A percentile compares a stretch with the other conserved stretches of the same genome.
Evolutionary conservation across 345 rosid species (phyloP).

Genomic region (Hibiscus trionum): DNA sequence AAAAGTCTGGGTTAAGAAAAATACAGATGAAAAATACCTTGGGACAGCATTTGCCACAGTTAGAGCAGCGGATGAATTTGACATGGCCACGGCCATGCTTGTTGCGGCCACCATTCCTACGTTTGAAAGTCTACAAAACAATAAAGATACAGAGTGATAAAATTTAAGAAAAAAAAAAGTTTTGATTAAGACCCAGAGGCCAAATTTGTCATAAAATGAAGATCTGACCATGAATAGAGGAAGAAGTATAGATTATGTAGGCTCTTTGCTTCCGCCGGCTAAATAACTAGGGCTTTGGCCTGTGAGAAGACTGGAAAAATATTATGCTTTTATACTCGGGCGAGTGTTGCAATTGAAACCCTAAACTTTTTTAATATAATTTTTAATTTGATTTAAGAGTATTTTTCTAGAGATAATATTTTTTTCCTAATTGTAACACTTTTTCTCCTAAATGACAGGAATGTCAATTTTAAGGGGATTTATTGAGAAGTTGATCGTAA

Average conservation of each 20-base stretch:
- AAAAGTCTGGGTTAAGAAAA: background rate
- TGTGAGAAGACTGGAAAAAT: background rate
- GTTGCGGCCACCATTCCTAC: conserved; percentile 95
- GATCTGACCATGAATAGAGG: conserved; percentile 10
- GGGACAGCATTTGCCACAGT: conserved; percentile 96
- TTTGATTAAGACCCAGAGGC: background rate
- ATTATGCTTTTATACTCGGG: background rate
- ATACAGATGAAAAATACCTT: conserved; percentile 33
- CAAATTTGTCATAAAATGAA: background rate
- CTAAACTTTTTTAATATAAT: background rate
- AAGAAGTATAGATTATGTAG: background rate
- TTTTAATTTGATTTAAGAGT: too few species aligned
- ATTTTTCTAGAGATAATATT: too few species aligned
- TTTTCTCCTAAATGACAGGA: too few species aligned
- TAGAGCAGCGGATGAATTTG: conserved; percentile 88
- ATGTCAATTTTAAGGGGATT: too few species aligned
- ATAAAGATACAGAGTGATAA: background rate
- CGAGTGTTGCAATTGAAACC: background rate
- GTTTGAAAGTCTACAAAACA: conserved; percentile 72
- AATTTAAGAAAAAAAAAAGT: background rate
- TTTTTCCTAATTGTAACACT: too few species aligned
- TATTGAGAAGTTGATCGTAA: too few species aligned
- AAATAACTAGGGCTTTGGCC: background rate
- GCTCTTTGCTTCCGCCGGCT: conserved; percentile 8
- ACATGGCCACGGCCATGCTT: conserved; percentile 96